Percentiles rank a stretch among this genome's conserved stretches.
Conservation (phyloP, 2,329 filamentous ascomycete species). For the Arthrobotrys sphaeroides region DNA sequence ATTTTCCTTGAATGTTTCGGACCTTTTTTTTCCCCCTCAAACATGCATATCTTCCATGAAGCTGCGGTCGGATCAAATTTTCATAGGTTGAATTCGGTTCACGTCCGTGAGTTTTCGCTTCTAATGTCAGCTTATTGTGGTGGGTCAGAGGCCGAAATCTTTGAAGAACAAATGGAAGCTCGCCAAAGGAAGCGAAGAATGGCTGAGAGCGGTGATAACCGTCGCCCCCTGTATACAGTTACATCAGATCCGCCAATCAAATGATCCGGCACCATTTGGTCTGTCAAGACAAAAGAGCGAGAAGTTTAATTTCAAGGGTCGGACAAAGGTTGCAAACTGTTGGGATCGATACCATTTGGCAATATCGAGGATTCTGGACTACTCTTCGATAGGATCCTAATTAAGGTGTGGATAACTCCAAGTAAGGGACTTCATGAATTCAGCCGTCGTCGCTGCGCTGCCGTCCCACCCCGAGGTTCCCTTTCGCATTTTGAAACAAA, state of each 20-base stretch:
- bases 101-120: constrained; percentile 14
- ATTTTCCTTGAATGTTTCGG: constrained; percentile 17
- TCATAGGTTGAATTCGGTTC: background rate
- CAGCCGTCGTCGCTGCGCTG: constrained; percentile 3
- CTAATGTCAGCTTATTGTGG: constrained; percentile 45
- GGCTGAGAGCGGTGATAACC: constrained; percentile 22
- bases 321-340: background rate
- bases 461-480: background rate
- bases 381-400: no score
- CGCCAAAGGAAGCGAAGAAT: background rate
- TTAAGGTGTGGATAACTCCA: no score
- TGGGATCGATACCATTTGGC: background rate
- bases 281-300: background rate
- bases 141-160: background rate
- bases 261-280: no score
- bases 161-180: constrained; percentile 1
- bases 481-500: constrained; percentile 26
- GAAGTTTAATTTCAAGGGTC: background rate
- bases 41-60: constrained; percentile 9
- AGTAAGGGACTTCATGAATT: no score
- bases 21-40: constrained; percentile 4
- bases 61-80: background rate
- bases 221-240: background rate
- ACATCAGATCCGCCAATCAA: background rate
- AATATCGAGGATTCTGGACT: no score